Evolutionary conservation across 1,284 basidiomycete genomes (phyloP).

Genomic region (Mycena sp.): DNA sequence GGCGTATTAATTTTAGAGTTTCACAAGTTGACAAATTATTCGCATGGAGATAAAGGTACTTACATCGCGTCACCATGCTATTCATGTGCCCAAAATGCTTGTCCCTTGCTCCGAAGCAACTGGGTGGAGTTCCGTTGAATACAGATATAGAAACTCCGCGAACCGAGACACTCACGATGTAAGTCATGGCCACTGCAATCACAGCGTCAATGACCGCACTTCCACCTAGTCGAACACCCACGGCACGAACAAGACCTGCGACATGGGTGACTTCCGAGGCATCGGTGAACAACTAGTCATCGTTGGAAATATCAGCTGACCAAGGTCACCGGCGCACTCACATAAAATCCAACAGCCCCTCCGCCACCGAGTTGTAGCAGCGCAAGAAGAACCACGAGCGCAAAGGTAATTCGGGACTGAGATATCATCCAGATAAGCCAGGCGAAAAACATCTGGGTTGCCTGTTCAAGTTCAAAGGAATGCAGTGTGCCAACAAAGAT

Average conservation of each 20-base stretch:
- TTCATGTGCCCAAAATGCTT: constrained; percentile 1
- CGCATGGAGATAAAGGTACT: not conserved
- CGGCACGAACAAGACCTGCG: not conserved
- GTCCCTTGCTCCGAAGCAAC: constrained; percentile 15
- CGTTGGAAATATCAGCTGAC: not conserved
- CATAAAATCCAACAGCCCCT: constrained; percentile 12
- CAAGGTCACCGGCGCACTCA: not conserved
- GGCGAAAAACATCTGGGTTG: constrained; percentile 26
- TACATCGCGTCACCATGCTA: constrained; percentile 11
- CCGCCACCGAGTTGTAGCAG: constrained; percentile 23
- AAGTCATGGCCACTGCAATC: constrained; percentile 28
- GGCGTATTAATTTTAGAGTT: constrained; percentile 8
- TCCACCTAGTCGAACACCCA: constrained; percentile 22
- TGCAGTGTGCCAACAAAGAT: not conserved
- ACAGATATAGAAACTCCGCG: not conserved
- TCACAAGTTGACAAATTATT: not conserved
- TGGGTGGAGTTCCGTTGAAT: not conserved
- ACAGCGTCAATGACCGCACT: constrained; percentile 26
- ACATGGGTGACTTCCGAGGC: constrained; percentile 4
- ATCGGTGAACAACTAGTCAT: not conserved
- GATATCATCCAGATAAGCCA: constrained; percentile 30
- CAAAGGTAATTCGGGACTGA: constrained; percentile 15
- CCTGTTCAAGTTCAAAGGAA: not conserved
- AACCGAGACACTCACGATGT: constrained; percentile 15
- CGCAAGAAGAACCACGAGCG: constrained; percentile 15